Percentiles rank a stretch among this genome's conserved stretches.
Evolutionary conservation across 208 protist genomes (phyloP).

Genomic region (Leptomonas pyrrhocoris): DNA sequence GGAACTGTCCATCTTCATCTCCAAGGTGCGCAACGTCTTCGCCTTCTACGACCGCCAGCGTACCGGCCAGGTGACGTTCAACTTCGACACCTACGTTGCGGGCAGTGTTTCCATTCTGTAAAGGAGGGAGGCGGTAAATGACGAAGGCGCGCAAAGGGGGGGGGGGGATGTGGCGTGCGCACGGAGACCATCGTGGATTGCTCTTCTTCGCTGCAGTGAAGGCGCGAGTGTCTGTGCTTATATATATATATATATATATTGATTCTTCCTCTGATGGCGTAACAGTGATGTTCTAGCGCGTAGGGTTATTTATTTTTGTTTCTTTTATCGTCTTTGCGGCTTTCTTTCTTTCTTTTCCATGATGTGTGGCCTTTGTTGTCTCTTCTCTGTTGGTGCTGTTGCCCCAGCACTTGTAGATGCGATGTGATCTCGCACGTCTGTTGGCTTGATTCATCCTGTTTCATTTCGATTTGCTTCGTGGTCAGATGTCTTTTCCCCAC

Average conservation of each 20-base stretch:
- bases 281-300: no score
- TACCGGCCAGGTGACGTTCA: slow-evolving; percentile 72
- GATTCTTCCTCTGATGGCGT: no score
- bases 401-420: slow-evolving; percentile 1
- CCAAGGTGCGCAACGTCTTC: slow-evolving; percentile 73
- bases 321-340: not conserved
- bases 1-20: slow-evolving; percentile 87
- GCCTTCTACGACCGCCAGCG: slow-evolving; percentile 73
- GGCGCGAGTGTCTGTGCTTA: no score
- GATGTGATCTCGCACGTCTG: not conserved
- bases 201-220: no score
- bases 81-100: slow-evolving; percentile 72
- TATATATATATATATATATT: no score
- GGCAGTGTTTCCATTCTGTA: slow-evolving; percentile 66
- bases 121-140: not conserved
- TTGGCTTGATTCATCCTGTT: slow-evolving; percentile 1
- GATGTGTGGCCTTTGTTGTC: slow-evolving; percentile 4
- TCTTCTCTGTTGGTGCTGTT: slow-evolving; percentile 8
- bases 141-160: not conserved
- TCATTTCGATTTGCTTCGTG: slow-evolving; percentile 4
- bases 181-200: no score
- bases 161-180: no score
- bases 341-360: not conserved
- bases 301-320: not conserved
- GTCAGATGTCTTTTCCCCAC: slow-evolving; percentile 20